Percentiles rank a stretch among this genome's conserved stretches.
Evolutionary conservation across 2,329 filamentous ascomycete genomes (phyloP).

Genomic region (Ceratocystis diversiconidia): DNA sequence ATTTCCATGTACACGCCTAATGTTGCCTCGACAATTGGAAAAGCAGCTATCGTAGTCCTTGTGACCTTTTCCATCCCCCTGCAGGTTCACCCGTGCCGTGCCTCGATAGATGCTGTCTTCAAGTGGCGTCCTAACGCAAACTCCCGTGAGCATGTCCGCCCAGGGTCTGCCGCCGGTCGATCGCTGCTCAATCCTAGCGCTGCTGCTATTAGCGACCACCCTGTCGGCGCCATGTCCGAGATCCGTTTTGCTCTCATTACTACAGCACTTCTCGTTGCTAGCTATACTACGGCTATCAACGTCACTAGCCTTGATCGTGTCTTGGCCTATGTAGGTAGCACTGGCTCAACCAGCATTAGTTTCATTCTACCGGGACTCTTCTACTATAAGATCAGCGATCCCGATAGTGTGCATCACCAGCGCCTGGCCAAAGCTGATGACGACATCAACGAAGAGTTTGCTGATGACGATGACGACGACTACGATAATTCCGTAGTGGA

Average conservation of each 20-base stretch:
- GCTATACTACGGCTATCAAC: conserved; percentile 79
- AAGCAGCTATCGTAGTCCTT: conserved; percentile 85
- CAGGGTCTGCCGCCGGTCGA: conserved; percentile 30
- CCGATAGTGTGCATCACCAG: conserved; percentile 75
- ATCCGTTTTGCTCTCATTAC: conserved; percentile 80
- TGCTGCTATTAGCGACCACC: conserved; percentile 34
- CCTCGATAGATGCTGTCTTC: conserved; percentile 86
- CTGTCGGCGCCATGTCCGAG: conserved; percentile 39
- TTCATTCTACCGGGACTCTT: conserved; percentile 94
- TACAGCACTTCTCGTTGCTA: conserved; percentile 67
- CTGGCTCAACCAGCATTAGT: conserved; percentile 86
- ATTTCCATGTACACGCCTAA: conserved; percentile 76
- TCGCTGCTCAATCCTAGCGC: conserved; percentile 31
- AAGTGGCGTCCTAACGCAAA: conserved; percentile 62
- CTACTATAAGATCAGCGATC: conserved; percentile 95
- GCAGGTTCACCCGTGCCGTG: conserved; percentile 88
- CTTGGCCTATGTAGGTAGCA: conserved; percentile 87
- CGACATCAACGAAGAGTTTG: conserved; percentile 50
- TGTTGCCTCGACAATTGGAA: conserved; percentile 76
- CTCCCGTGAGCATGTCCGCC: conserved; percentile 24
- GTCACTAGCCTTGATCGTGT: conserved; percentile 83
- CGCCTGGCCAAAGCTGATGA: conserved; percentile 83
- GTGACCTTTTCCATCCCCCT: conserved; percentile 95
- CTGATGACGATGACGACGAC: conserved; percentile 34
- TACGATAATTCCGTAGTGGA: conserved; percentile 19